Percentiles rank a stretch among this genome's conserved stretches.
These are phyloP conservation scores for Aspergillus steynii DNA, from an alignment of 495 filamentous ascomycete genomes.

Conservation along the genomic window DNA sequence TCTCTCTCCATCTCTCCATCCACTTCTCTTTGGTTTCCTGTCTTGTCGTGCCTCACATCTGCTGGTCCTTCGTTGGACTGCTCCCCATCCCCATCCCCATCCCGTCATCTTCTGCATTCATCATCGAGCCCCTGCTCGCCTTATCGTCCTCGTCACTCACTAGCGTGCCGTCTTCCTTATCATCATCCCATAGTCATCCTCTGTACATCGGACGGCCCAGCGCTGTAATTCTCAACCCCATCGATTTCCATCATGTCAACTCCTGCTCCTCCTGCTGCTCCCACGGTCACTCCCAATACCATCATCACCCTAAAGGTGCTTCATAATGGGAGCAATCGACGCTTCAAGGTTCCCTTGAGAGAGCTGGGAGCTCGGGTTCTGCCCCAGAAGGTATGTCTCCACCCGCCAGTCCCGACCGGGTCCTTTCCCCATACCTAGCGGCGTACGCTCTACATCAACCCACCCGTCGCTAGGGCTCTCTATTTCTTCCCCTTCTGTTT, in stretches of 20 bases:
- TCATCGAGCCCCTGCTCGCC: background rate
- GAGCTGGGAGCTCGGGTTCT: constrained; percentile 78
- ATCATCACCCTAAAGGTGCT: constrained; percentile 83
- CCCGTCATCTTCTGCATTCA: background rate
- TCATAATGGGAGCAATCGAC: constrained; percentile 68
- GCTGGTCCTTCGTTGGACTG: background rate
- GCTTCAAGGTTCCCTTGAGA: constrained; percentile 86
- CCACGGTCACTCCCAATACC: constrained; percentile 63
- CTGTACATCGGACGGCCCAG: background rate
- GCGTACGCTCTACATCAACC: background rate
- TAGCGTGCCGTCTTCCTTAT: background rate
- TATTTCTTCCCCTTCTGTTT: background rate
- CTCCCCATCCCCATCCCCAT: background rate
- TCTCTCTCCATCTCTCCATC: constrained; percentile 20
- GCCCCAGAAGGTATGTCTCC: constrained; percentile 74
- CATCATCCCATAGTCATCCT: too few relatives aligned
- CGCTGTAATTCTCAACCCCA: constrained; percentile 5
- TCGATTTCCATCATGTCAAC: constrained; percentile 33
- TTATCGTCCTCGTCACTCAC: constrained; percentile 2
- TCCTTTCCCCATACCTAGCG: constrained; percentile 10
- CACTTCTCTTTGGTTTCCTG: constrained; percentile 10
- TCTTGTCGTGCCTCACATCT: constrained; percentile 6
- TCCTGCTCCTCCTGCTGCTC: constrained; percentile 22
- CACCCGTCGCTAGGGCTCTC: background rate
- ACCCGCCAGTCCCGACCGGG: constrained; percentile 38